These are phyloP conservation scores for Arthrobotrys megalospora DNA, from an alignment of 2,329 filamentous ascomycete species.

Conservation along the genomic window DNA sequence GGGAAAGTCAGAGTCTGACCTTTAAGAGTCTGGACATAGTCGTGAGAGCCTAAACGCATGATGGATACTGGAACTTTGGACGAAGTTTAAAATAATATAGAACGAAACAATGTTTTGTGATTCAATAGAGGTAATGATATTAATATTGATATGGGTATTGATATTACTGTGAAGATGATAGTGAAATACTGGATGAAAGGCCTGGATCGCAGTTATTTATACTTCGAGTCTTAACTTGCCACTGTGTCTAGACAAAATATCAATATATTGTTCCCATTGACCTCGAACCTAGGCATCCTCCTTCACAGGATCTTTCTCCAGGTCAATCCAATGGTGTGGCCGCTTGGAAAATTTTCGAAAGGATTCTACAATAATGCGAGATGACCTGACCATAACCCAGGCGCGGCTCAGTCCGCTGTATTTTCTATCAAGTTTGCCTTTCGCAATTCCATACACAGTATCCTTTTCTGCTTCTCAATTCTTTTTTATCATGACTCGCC, in stretches of 20 bases:
- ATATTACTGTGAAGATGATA: no score
- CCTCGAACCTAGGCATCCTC: not conserved
- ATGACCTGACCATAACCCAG: not conserved
- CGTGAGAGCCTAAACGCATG: conserved; percentile 55
- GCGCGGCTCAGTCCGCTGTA: not conserved
- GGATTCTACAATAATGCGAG: conserved; percentile 1
- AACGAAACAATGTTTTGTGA: no score
- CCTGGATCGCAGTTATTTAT: conserved; percentile 2
- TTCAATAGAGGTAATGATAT: no score
- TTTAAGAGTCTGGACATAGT: conserved; percentile 61
- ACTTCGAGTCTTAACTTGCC: not conserved
- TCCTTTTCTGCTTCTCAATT: no score
- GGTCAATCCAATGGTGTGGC: not conserved
- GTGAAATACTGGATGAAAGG: not conserved
- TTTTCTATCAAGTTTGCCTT: not conserved
- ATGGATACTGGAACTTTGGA: not conserved
- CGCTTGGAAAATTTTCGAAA: not conserved
- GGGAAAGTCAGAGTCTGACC: conserved; percentile 60
- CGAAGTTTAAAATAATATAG: no score
- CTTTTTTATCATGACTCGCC: no score
- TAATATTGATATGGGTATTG: no score
- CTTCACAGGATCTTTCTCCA: not conserved
- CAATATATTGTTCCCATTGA: not conserved
- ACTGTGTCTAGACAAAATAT: not conserved
- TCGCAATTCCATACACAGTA: no score